Base-by-base conservation (phyloP, 2,329 filamentous ascomycete genomes). In the Mariannaea sp. region DNA sequence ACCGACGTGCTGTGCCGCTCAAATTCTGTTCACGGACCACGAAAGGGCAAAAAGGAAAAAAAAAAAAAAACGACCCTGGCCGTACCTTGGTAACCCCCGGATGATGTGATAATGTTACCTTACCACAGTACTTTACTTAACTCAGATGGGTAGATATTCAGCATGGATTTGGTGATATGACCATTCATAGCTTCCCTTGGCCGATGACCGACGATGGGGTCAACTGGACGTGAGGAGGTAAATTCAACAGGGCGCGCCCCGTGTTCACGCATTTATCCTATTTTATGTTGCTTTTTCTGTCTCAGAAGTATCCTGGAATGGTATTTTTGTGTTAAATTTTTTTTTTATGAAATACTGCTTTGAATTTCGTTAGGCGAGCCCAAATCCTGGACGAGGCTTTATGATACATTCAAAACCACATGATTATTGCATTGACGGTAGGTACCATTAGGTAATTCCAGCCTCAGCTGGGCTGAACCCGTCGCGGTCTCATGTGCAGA, bases 221-320 rank as follows among this genome's bases (percentile, higher is more conserved):
- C 14, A 5, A 32, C 33, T 36, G 4, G 14, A 5, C 17, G 22
- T n/a, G 38, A 16, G 19, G 16, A 8, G n/a, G n/a, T n/a, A n/a
- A n/a, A n/a, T n/a, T n/a, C n/a, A n/a, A n/a, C n/a, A 19, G 20
- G 27, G 9, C 24, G 38, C 38, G 19, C 12, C 19, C 14, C 14
- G 33, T 36, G 13, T 12, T 10, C 13, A 5, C 8, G 29, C 8
- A 24, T 32, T 33, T 33, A 33, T 22, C 41, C 42, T 49, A 42
- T 38, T 38, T 49, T 49, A 29, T 42, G 38, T 43, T 36, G 46
- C 8, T 20, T 38, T 42, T n/a, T n/a, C n/a, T n/a, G n/a, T n/a
- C n/a, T n/a, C n/a, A n/a, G n/a, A n/a, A n/a, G n/a, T n/a, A n/a
- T n/a, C n/a, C n/a, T n/a, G n/a, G n/a, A n/a, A n/a, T n/a, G n/a